Base-by-base conservation (phyloP, 768 basidiomycete species). In the Russula emetica region DNA sequence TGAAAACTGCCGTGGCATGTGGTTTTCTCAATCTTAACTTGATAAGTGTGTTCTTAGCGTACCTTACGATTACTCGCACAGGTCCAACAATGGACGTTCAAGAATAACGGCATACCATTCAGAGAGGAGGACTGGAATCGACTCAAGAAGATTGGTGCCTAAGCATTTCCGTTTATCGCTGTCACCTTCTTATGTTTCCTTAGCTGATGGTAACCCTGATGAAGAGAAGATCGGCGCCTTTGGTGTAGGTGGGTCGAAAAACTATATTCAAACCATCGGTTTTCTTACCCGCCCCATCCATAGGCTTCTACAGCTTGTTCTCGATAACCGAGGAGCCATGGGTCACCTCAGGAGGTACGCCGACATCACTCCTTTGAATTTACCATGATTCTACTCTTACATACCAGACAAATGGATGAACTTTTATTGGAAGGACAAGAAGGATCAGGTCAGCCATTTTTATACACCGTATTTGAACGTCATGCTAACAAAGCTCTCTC, bases 211-310 rank as follows among this genome's bases (percentile, higher is more conserved):
- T 0, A 97, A 98, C 72, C 94, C 94, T 0, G 90, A 94, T 68
- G 92, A 95, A 73, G 86, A 89, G 74, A 94, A 94, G 78, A 94
- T 98, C 54, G 95, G 96, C 16, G 93, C 94, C 18, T 93, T 93
- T 69, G 92, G 90, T 61, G 90, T 91, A n/a, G 88, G 87, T 83
- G 62, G 61, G 82, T 56, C 14, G 42, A 32, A 1, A 30, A 16
- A 18, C 20, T 24, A 7, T 16, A 5, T 26, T 16, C 20, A 38
- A 34, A 13, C 16, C 36, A 18, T 55, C 6, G 5, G 6, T 7
- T 13, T 38, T 52, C 44, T 34, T 40, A 30, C 16, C 22, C 30
- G 58, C 1, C 63, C 3, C 30, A 14, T 51, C 45, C 16, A 36
- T 50, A 85, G 85, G 86, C 5, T 89, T 91, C 73, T 91, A 92